These are phyloP conservation scores for Podospora appendiculata DNA, from an alignment of 495 filamentous ascomycete species.

Conservation along the genomic window DNA sequence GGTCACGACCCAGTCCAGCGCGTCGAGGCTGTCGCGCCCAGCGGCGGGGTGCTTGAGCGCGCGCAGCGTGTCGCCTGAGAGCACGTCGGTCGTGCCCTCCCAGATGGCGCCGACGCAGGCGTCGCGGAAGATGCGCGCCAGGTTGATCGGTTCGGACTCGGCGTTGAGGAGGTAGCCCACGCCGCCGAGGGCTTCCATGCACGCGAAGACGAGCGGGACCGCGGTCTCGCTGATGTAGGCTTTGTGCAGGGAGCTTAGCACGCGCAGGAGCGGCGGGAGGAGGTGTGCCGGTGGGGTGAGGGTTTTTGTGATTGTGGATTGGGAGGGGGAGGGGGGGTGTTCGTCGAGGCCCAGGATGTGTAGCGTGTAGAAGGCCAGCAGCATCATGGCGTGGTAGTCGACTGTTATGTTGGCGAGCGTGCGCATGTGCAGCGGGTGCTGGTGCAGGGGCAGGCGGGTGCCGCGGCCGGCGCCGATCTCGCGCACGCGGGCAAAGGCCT, in stretches of 20 bases:
- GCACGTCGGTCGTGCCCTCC: slow-evolving; percentile 67
- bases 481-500: slow-evolving; percentile 44
- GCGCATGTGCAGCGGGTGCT: slow-evolving; percentile 53
- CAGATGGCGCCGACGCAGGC: slow-evolving; percentile 60
- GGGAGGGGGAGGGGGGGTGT: background rate
- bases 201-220: slow-evolving; percentile 50
- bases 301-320: too few species aligned
- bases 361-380: slow-evolving; percentile 53
- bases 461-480: slow-evolving; percentile 33
- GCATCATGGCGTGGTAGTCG: slow-evolving; percentile 47
- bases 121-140: slow-evolving; percentile 59
- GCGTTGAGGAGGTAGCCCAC: slow-evolving; percentile 63
- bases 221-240: slow-evolving; percentile 47
- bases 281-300: background rate
- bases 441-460: slow-evolving; percentile 32
- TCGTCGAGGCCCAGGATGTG: slow-evolving; percentile 35
- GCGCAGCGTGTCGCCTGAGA: slow-evolving; percentile 53
- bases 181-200: slow-evolving; percentile 67
- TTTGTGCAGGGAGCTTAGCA: slow-evolving; percentile 60
- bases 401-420: slow-evolving; percentile 46
- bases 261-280: slow-evolving; percentile 44
- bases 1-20: slow-evolving; percentile 30
- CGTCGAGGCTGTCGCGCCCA: slow-evolving; percentile 29
- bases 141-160: slow-evolving; percentile 53
- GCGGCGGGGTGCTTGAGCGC: slow-evolving; percentile 42